Percentiles rank a stretch among this genome's conserved stretches.
Conservation (phyloP, 768 basidiomycete species). For the Auriscalpium vulgare region DNA sequence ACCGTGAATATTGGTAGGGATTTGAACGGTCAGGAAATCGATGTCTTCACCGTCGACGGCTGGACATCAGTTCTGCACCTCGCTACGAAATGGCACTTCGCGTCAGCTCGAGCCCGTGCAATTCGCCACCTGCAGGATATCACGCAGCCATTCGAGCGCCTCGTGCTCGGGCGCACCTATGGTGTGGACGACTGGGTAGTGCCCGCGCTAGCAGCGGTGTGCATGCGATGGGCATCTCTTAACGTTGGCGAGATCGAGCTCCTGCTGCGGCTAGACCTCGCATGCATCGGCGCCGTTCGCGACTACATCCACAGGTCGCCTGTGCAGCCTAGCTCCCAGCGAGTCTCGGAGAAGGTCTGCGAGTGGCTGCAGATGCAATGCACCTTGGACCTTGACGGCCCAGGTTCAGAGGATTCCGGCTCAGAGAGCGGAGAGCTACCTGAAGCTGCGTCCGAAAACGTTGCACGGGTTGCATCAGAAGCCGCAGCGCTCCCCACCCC, state of each 20-base stretch:
- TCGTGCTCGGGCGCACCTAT: constrained; percentile 13
- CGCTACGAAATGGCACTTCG: constrained; percentile 22
- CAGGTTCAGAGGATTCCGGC: too few relatives aligned
- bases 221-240: neutral
- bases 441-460: too few relatives aligned
- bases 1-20: neutral
- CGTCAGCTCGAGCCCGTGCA: constrained; percentile 14
- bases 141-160: neutral
- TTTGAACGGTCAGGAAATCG: neutral
- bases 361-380: too few relatives aligned
- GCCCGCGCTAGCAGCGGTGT: constrained; percentile 8
- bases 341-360: too few relatives aligned
- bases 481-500: too few relatives aligned
- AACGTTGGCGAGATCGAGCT: too few relatives aligned
- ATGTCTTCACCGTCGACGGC: constrained; percentile 5
- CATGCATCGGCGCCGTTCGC: too few relatives aligned
- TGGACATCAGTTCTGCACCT: constrained; percentile 19
- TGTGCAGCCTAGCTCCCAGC: too few relatives aligned
- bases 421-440: too few relatives aligned
- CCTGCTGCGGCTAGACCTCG: neutral
- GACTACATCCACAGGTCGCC: too few relatives aligned
- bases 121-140: neutral
- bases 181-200: constrained; percentile 6
- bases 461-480: too few relatives aligned
- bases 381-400: too few relatives aligned